phyloP scores from a whole-genome alignment of 208 protist genomes.

The Entamoeba histolytica region DNA sequence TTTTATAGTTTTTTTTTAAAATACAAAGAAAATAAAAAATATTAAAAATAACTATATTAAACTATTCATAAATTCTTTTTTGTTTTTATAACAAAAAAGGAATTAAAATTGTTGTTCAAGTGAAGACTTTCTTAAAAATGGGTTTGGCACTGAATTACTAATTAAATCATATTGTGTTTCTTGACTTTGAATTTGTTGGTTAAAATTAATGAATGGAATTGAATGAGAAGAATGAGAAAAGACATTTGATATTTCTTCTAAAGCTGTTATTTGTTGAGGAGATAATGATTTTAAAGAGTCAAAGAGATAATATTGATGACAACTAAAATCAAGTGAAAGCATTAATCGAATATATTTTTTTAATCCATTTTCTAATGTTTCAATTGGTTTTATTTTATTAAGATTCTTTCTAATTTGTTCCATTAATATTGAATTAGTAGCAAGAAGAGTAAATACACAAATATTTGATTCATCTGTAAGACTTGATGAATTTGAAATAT shows the following conservation, averaged over 20 bases:
- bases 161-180: too few species aligned
- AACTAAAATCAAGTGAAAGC: neutral
- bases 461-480: neutral
- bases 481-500: neutral
- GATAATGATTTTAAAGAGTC: neutral
- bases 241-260: neutral
- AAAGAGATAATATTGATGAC: neutral
- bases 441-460: neutral
- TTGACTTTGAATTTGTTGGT: too few species aligned
- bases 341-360: neutral
- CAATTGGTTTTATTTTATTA: neutral
- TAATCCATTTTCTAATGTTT: neutral
- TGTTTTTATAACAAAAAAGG: too few species aligned
- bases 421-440: neutral
- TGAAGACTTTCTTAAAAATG: too few species aligned
- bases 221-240: neutral
- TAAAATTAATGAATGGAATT: too few species aligned
- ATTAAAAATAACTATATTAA: too few species aligned
- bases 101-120: too few species aligned
- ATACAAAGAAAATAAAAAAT: neutral
- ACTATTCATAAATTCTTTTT: too few species aligned
- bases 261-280: neutral
- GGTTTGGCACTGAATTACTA: too few species aligned
- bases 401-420: neutral
- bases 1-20: neutral